Conservation (phyloP, 768 basidiomycete species). For the Trametes gibbosa region DNA sequence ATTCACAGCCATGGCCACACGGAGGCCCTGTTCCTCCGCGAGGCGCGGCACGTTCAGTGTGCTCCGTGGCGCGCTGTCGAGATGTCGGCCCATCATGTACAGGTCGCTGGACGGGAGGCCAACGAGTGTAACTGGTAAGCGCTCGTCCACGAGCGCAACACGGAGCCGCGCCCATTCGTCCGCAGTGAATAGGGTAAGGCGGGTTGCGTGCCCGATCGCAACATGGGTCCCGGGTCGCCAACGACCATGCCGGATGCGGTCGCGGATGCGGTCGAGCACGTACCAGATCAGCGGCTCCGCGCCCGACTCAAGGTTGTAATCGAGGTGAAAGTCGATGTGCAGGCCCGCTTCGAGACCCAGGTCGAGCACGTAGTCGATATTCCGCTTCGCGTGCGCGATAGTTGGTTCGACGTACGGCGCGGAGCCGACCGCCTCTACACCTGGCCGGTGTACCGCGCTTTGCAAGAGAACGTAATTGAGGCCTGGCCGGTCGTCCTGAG, state of each 20-base stretch:
- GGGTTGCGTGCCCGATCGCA: constrained; percentile 60
- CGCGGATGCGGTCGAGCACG: constrained; percentile 43
- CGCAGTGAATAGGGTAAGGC: constrained; percentile 49
- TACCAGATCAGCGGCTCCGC: constrained; percentile 55
- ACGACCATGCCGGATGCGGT: constrained; percentile 26
- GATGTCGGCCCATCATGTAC: constrained; percentile 61
- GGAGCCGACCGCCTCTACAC: constrained; percentile 55
- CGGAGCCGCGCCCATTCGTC: constrained; percentile 39
- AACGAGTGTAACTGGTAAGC: constrained; percentile 53
- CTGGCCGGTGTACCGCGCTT: constrained; percentile 37
- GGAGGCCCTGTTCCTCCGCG: constrained; percentile 41
- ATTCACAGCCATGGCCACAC: constrained; percentile 58
- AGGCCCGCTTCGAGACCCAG: constrained; percentile 39
- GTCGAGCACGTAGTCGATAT: constrained; percentile 52
- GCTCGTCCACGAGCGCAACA: constrained; percentile 32
- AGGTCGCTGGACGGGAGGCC: constrained; percentile 63
- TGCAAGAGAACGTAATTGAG: constrained; percentile 46
- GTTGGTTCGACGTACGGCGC: constrained; percentile 64
- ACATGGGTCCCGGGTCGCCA: constrained; percentile 35
- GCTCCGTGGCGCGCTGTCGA: constrained; percentile 44
- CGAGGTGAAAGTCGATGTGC: constrained; percentile 64
- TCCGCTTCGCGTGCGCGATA: constrained; percentile 44
- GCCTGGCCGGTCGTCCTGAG: constrained; percentile 36
- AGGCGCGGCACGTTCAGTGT: constrained; percentile 55
- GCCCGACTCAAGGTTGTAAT: constrained; percentile 57